Evolutionary conservation across 257 asterid genomes (phyloP), one percentile per base, ranked within the genome.

Genomic region (Misopates orontium): DNA sequence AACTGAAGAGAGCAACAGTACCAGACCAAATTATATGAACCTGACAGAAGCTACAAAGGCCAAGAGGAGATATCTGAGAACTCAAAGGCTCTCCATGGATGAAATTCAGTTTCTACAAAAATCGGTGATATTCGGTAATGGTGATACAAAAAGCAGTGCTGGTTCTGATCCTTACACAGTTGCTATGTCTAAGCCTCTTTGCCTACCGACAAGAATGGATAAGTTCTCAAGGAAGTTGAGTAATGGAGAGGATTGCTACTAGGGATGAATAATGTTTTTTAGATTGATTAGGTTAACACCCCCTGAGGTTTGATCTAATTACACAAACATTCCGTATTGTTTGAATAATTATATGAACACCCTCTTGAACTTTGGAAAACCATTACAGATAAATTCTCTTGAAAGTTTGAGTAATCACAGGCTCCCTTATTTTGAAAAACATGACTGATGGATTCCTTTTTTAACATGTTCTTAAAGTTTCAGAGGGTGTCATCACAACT

Each of bases 41-140:
- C 45, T 88, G 87, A 93, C 98, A 10, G 87, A 84, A 73, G 95
- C 97, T 21, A 87, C 89, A 1, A 93, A 83, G 75, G 97, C 96
- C 12, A 94, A 90, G 76, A 95, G 83, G 84, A 86, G 96, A 75
- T 73, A 75, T 55, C 74, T 57, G 21, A 74, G 83, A 69, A 64
- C 73, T 22, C 95, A 77, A 48, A 81, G 87, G 62, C 92, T 77
- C 56, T 86, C 85, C 18, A 86, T 90, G 97, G 97, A 87, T 77
- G 97, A 89, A 73, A 79, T 82, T 75, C 90, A 92, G 84, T 84
- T 88, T 73, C 80, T 74, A 8, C 84, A 82, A 56, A 89, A 83
- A 73, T 67, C 82, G 6, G 75, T 31, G 16, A 85, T 73, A 1
- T 58, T 71, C 60, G 47, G 76, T 14, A 82, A 64, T 66, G 80